Conservation (phyloP, 2,329 filamentous ascomycete genomes). For the Microdochium trichocladiopsis region DNA sequence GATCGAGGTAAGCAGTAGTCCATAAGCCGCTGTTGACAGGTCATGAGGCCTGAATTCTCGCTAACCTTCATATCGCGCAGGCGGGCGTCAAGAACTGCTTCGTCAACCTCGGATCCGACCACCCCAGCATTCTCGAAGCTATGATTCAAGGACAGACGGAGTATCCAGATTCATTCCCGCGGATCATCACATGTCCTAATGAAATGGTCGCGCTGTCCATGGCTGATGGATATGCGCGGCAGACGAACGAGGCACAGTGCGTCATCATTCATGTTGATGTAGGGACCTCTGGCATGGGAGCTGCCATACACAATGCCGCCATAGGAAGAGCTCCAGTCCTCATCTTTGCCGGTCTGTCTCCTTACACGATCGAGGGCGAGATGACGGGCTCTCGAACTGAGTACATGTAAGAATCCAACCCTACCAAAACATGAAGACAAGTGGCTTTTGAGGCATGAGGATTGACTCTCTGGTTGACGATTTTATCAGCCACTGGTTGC, state of each 20-base stretch:
- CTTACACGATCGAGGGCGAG: conserved; percentile 67
- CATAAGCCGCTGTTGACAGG: conserved; percentile 2
- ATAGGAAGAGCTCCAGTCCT: conserved; percentile 63
- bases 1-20: too few species aligned
- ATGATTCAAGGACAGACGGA: conserved; percentile 67
- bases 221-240: conserved; percentile 66
- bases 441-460: too few species aligned
- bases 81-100: conserved; percentile 45
- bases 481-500: conserved; percentile 55
- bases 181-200: conserved; percentile 55
- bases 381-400: conserved; percentile 63
- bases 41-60: conserved; percentile 1
- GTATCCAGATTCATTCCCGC: conserved; percentile 53
- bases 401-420: conserved; percentile 44
- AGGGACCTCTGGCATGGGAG: conserved; percentile 68
- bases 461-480: background rate
- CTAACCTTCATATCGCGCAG: too few species aligned
- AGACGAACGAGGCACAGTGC: conserved; percentile 60
- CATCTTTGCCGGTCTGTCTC: conserved; percentile 69
- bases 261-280: conserved; percentile 72
- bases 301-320: conserved; percentile 67
- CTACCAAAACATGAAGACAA: background rate
- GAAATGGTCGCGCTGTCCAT: conserved; percentile 72
- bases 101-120: conserved; percentile 55
- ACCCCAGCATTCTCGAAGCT: conserved; percentile 65